These are phyloP conservation scores for Cercospora sesami DNA, from an alignment of 2,329 filamentous ascomycete genomes.

Conservation along the genomic window DNA sequence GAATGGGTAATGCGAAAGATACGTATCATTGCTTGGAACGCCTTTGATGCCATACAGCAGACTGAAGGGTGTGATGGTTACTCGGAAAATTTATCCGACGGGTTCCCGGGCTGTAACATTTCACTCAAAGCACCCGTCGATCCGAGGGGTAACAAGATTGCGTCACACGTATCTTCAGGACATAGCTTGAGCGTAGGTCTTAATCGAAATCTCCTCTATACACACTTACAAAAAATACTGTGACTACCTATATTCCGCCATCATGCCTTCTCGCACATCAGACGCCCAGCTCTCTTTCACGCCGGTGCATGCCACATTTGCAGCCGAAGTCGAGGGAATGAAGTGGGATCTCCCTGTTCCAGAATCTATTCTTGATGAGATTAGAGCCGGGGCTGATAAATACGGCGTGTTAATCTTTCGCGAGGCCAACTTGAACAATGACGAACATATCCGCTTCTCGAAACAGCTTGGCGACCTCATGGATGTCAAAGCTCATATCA, in stretches of 20 bases:
- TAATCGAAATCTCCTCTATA: background rate
- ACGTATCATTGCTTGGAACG: background rate
- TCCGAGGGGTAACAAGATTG: background rate
- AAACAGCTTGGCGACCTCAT: constrained; percentile 57
- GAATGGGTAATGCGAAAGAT: background rate
- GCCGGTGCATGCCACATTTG: constrained; percentile 24
- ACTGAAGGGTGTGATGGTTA: background rate
- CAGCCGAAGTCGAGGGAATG: constrained; percentile 21
- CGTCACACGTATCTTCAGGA: background rate
- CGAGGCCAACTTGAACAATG: constrained; percentile 53
- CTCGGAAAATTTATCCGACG: background rate
- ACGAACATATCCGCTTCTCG: constrained; percentile 54
- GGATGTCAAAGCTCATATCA: constrained; percentile 54
- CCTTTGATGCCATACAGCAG: background rate
- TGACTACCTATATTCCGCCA: background rate
- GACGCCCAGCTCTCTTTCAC: constrained; percentile 18
- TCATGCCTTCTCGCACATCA: constrained; percentile 27
- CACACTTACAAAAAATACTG: background rate
- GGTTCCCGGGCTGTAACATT: background rate
- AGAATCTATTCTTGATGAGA: constrained; percentile 19
- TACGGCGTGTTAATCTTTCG: constrained; percentile 58
- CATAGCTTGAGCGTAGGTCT: background rate
- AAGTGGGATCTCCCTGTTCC: constrained; percentile 22
- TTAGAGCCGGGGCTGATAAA: constrained; percentile 35
- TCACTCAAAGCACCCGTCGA: background rate